Evolutionary conservation across 169 alveolate species (phyloP).

Genomic region (Cryptosporidium baileyi): DNA sequence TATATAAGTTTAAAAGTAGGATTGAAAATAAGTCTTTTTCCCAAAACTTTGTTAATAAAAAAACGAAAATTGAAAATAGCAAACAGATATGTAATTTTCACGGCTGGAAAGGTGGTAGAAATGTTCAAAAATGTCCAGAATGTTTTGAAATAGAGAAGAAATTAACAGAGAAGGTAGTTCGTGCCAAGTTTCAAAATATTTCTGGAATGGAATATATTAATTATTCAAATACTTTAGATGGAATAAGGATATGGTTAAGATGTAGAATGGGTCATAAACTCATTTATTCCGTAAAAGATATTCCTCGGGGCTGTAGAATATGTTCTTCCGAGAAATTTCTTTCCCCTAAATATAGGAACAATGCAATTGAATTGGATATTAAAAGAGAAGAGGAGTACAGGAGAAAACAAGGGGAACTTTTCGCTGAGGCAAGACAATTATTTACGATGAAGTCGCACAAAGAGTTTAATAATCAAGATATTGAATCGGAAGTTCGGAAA

Average conservation of each 20-base stretch:
- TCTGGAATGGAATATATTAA: conserved; percentile 41
- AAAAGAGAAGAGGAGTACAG: conserved; percentile 59
- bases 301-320: conserved; percentile 38
- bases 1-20: too few relatives aligned
- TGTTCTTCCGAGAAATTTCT: conserved; percentile 65
- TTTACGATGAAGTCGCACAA: conserved; percentile 1
- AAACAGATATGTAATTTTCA: conserved; percentile 53
- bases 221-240: conserved; percentile 8
- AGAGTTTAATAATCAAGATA: not conserved
- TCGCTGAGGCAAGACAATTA: conserved; percentile 51
- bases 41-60: too few relatives aligned
- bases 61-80: too few relatives aligned
- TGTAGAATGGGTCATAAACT: conserved; percentile 68
- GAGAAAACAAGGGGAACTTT: conserved; percentile 53
- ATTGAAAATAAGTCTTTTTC: too few relatives aligned
- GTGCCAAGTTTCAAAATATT: conserved; percentile 10
- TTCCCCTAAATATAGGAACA: conserved; percentile 54
- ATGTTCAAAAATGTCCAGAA: conserved; percentile 54
- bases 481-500: not conserved
- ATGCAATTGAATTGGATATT: conserved; percentile 31
- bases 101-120: conserved; percentile 65
- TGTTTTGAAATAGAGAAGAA: conserved; percentile 55
- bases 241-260: conserved; percentile 58
- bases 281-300: conserved; percentile 26
- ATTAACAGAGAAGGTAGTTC: not conserved